Evolutionary conservation across 1,284 basidiomycete genomes (phyloP).

Genomic region (Rhodotorula sp.): DNA sequence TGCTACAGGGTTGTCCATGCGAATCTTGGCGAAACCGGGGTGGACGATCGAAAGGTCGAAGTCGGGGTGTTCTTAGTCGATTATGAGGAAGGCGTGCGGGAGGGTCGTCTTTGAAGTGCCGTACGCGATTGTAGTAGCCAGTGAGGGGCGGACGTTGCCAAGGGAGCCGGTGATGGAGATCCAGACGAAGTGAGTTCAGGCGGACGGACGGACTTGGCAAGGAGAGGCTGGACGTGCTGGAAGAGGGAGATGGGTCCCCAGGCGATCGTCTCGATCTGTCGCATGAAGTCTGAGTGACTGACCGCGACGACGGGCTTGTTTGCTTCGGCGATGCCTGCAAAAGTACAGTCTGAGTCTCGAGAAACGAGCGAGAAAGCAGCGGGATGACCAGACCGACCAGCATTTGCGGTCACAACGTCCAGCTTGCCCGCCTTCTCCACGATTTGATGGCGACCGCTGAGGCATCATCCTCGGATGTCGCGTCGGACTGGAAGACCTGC

Average conservation of each 20-base stretch:
- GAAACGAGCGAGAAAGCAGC: not conserved
- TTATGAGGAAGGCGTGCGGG: not conserved
- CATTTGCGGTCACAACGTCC: constrained; percentile 33
- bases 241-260: constrained; percentile 24
- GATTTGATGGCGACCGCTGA: constrained; percentile 2
- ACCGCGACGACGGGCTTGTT: not conserved
- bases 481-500: constrained; percentile 25
- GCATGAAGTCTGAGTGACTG: not conserved
- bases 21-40: constrained; percentile 10
- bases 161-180: constrained; percentile 12
- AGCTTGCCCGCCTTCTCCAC: constrained; percentile 18
- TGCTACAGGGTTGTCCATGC: constrained; percentile 14
- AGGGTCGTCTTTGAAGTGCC: constrained; percentile 5
- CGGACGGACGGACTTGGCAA: constrained; percentile 2
- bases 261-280: constrained; percentile 20
- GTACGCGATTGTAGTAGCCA: not conserved
- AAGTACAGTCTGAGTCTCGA: not conserved
- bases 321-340: constrained; percentile 14
- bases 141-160: not conserved
- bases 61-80: not conserved
- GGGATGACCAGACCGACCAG: constrained; percentile 1
- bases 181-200: constrained; percentile 12
- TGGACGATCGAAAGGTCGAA: not conserved
- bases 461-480: constrained; percentile 10
- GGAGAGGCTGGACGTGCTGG: constrained; percentile 20